Evolutionary conservation across 2,329 filamentous ascomycete species (phyloP).

Genomic region (Cucurbitaria berberidis): DNA sequence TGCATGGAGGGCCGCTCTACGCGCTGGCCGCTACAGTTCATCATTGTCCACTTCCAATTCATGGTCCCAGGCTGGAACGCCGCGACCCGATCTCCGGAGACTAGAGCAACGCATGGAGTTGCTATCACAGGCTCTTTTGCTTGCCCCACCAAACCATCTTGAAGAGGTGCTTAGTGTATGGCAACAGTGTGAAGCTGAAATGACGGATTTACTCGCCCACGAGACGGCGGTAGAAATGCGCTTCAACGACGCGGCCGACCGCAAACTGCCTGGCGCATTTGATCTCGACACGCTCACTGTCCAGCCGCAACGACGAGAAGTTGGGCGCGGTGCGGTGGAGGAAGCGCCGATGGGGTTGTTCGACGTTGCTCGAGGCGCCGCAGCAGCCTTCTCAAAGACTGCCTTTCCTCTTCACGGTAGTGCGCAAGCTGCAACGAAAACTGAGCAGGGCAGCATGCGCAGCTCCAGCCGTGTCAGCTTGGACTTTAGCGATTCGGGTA

Average conservation of each 20-base stretch:
- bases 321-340: slow-evolving; percentile 51
- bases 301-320: slow-evolving; percentile 50
- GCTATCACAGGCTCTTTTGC: slow-evolving; percentile 73
- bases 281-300: slow-evolving; percentile 38
- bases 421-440: slow-evolving; percentile 15
- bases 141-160: slow-evolving; percentile 72
- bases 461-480: slow-evolving; percentile 33
- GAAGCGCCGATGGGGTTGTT: slow-evolving; percentile 61
- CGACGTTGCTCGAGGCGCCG: slow-evolving; percentile 58
- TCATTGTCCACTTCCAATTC: slow-evolving; percentile 48
- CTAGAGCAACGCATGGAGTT: slow-evolving; percentile 84
- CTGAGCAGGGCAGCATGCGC: not conserved
- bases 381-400: slow-evolving; percentile 54
- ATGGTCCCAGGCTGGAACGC: slow-evolving; percentile 54
- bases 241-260: slow-evolving; percentile 71
- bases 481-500: slow-evolving; percentile 47
- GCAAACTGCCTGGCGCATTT: slow-evolving; percentile 58
- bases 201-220: slow-evolving; percentile 68
- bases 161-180: slow-evolving; percentile 78
- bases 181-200: slow-evolving; percentile 78
- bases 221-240: slow-evolving; percentile 73
- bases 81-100: slow-evolving; percentile 64
- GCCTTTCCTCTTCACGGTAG: slow-evolving; percentile 53
- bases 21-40: slow-evolving; percentile 74
- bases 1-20: slow-evolving; percentile 79